Conservation (phyloP, 306 rosid species). For the Albizia julibrissin region DNA sequence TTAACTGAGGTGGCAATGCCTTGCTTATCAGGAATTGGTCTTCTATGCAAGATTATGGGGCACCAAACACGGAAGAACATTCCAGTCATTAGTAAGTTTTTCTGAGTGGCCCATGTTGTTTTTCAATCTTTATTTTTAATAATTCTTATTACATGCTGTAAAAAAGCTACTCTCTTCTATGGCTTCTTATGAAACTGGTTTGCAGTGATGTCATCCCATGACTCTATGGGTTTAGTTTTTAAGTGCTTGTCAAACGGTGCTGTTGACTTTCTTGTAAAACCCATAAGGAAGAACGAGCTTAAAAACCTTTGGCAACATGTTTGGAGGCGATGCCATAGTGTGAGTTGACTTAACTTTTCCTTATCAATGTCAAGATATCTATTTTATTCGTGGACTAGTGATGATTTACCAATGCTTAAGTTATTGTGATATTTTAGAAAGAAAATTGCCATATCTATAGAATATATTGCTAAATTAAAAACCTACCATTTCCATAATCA, state of each 20-base stretch:
- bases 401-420: slow-evolving; percentile 6
- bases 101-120: slow-evolving; percentile 22
- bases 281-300: slow-evolving; percentile 92
- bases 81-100: slow-evolving; percentile 85
- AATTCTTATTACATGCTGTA: slow-evolving; percentile 42
- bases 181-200: slow-evolving; percentile 51
- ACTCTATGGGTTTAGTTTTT: slow-evolving; percentile 91
- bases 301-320: slow-evolving; percentile 97
- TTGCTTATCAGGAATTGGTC: slow-evolving; percentile 77
- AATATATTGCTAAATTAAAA: background rate
- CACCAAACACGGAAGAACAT: slow-evolving; percentile 72
- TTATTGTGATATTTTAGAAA: slow-evolving; percentile 2
- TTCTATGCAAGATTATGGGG: slow-evolving; percentile 80
- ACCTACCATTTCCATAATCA: slow-evolving; percentile 20
- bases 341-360: slow-evolving; percentile 50
- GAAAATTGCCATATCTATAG: background rate
- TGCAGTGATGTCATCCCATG: slow-evolving; percentile 99
- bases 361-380: slow-evolving; percentile 13
- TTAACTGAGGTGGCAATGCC: slow-evolving; percentile 95
- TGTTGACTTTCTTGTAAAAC: slow-evolving; percentile 91
- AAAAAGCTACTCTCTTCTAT: slow-evolving; percentile 37
- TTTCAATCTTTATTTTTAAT: slow-evolving; percentile 9
- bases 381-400: slow-evolving; percentile 17
- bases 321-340: slow-evolving; percentile 97
- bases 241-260: slow-evolving; percentile 97